These are phyloP conservation scores for Dactylonectria macrodidyma DNA, from an alignment of 2,329 filamentous ascomycete species.

Conservation along the genomic window DNA sequence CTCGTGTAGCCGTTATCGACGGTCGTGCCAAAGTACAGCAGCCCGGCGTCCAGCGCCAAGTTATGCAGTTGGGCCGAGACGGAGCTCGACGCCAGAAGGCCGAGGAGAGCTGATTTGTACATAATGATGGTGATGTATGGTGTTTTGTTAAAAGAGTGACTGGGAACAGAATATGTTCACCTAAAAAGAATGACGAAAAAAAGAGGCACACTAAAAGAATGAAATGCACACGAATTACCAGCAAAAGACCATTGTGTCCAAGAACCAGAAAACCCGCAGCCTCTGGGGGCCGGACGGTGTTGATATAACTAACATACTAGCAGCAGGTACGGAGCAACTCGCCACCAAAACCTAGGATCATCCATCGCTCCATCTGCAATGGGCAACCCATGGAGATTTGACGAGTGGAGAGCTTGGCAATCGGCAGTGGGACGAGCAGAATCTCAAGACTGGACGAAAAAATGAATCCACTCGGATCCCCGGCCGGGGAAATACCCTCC, in stretches of 20 bases:
- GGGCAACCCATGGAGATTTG: neutral
- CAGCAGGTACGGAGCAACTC: too few species aligned
- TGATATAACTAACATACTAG: constrained; percentile 14
- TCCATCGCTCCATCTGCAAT: too few species aligned
- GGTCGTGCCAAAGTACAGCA: constrained; percentile 76
- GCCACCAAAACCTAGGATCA: too few species aligned
- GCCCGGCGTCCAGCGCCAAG: constrained; percentile 69
- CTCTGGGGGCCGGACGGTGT: neutral
- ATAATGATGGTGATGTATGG: constrained; percentile 16
- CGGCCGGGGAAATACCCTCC: constrained; percentile 44
- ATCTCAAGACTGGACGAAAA: constrained; percentile 18
- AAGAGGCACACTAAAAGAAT: constrained; percentile 26
- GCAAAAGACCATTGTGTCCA: constrained; percentile 6
- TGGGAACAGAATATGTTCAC: neutral
- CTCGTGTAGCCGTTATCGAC: constrained; percentile 71
- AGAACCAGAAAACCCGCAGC: neutral
- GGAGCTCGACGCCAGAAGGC: constrained; percentile 45
- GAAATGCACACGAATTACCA: constrained; percentile 16
- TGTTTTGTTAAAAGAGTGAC: constrained; percentile 14
- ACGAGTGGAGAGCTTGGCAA: constrained; percentile 12
- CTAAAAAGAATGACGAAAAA: constrained; percentile 9
- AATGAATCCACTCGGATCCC: constrained; percentile 9
- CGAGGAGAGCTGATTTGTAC: constrained; percentile 43
- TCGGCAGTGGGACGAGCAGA: constrained; percentile 15
- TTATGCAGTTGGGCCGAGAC: constrained; percentile 60